Conservation (phyloP, 805 yeast species). For the Hanseniaspora taiwanica region DNA sequence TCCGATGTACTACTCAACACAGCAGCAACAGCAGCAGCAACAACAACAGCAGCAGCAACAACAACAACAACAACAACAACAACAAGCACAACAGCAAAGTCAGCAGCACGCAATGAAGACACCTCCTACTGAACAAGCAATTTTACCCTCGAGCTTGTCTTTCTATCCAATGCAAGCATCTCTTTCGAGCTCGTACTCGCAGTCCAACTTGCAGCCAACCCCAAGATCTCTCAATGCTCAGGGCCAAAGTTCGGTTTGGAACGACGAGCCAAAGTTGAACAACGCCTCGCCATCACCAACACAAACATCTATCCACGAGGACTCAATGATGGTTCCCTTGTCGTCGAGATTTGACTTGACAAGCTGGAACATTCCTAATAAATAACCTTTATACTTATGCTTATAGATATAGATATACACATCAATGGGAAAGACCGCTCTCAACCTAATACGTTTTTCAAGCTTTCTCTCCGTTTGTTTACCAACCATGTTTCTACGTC, state of each 20-base stretch:
- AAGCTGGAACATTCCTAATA: neutral
- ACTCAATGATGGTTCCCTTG: neutral
- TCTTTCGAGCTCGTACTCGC: neutral
- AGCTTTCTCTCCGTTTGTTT: slow-evolving; percentile 29
- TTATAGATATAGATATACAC: too few relatives aligned
- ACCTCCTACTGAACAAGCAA: too few relatives aligned
- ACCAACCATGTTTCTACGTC: slow-evolving; percentile 37
- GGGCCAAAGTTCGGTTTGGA: neutral
- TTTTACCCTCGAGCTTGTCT: neutral
- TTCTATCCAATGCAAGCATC: neutral
- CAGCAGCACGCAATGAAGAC: too few relatives aligned
- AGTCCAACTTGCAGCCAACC: neutral
- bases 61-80: neutral
- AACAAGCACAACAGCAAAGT: neutral
- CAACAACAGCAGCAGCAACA: neutral
- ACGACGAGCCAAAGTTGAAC: neutral
- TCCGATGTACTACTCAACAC: neutral
- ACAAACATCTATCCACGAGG: neutral
- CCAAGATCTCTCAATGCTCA: neutral
- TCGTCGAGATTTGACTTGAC: neutral
- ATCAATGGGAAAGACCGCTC: neutral
- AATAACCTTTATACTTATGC: neutral
- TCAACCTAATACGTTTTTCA: slow-evolving; percentile 22
- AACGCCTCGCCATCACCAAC: neutral
- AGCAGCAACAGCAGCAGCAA: neutral